These are phyloP conservation scores for Ustilago curta DNA, from an alignment of 1,284 basidiomycete genomes.

Conservation along the genomic window DNA sequence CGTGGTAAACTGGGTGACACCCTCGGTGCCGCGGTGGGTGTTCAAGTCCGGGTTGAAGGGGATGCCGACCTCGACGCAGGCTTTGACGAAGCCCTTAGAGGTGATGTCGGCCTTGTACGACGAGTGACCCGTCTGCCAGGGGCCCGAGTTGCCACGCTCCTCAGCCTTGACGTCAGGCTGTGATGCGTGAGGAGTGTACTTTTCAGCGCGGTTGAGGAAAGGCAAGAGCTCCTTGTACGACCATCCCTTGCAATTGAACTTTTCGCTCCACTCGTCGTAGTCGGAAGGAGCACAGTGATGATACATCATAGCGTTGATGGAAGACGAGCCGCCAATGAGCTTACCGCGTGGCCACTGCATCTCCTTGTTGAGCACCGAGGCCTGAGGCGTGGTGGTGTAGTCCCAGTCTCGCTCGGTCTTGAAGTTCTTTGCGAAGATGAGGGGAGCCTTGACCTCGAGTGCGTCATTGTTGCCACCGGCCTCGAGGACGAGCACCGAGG, in stretches of 20 bases:
- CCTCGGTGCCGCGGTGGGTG: conserved; percentile 47
- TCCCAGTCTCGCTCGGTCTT: conserved; percentile 57
- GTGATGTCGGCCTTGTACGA: conserved; percentile 48
- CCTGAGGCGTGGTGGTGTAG: conserved; percentile 55
- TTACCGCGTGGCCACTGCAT: conserved; percentile 57
- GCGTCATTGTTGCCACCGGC: conserved; percentile 55
- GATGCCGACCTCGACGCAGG: conserved; percentile 52
- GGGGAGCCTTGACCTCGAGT: conserved; percentile 52
- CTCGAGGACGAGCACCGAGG: conserved; percentile 57
- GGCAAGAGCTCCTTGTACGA: conserved; percentile 47
- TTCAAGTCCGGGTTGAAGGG: conserved; percentile 54
- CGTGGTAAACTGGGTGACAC: conserved; percentile 54
- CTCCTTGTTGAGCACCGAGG: conserved; percentile 33
- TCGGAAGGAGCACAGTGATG: conserved; percentile 53
- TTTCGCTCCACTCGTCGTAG: conserved; percentile 55
- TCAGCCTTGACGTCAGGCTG: conserved; percentile 47
- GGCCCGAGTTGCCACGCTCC: conserved; percentile 52
- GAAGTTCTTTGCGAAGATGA: conserved; percentile 57
- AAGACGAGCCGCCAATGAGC: conserved; percentile 70
- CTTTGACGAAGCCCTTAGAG: conserved; percentile 53
- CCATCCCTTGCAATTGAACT: conserved; percentile 57
- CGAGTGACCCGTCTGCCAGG: conserved; percentile 56
- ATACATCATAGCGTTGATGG: conserved; percentile 71
- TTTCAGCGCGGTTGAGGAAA: conserved; percentile 45
- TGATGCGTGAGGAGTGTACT: conserved; percentile 48